phyloP scores from a whole-genome alignment of 495 filamentous ascomycete species.

The Pyrenula massariospora region DNA sequence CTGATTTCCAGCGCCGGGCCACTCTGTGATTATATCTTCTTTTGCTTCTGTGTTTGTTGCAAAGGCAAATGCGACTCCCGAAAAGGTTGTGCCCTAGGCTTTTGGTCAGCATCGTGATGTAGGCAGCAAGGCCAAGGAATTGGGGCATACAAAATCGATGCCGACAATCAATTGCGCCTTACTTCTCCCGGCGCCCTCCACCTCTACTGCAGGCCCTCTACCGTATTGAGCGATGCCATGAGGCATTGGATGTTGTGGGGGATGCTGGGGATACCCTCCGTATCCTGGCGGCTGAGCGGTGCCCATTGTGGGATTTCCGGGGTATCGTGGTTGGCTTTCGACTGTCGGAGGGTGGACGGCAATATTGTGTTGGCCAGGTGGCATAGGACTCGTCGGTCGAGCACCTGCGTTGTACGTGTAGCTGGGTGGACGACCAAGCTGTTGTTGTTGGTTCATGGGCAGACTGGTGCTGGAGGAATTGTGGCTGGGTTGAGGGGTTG shows the following conservation, averaged over 20 bases:
- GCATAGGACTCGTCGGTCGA: slow-evolving; percentile 46
- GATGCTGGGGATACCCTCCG: slow-evolving; percentile 27
- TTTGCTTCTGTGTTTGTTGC: slow-evolving; percentile 65
- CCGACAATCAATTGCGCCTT: slow-evolving; percentile 62
- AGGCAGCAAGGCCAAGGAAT: not conserved
- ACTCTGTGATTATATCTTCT: slow-evolving; percentile 72
- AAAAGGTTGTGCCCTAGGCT: slow-evolving; percentile 60
- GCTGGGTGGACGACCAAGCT: slow-evolving; percentile 54
- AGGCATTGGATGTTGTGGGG: slow-evolving; percentile 19
- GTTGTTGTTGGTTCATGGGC: slow-evolving; percentile 35
- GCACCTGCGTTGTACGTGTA: slow-evolving; percentile 55
- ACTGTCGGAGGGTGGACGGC: slow-evolving; percentile 61
- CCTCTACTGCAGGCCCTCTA: slow-evolving; percentile 52
- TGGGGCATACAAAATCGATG: slow-evolving; percentile 45
- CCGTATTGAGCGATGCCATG: slow-evolving; percentile 32
- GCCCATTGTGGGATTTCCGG: slow-evolving; percentile 39
- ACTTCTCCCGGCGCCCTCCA: slow-evolving; percentile 70
- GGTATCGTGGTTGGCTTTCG: slow-evolving; percentile 49
- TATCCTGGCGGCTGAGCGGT: slow-evolving; percentile 33
- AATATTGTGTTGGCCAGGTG: slow-evolving; percentile 46
- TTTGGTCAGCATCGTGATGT: slow-evolving; percentile 1
- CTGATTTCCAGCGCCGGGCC: slow-evolving; percentile 66
- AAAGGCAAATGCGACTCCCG: slow-evolving; percentile 69
- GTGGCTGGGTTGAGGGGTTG: slow-evolving; percentile 24
- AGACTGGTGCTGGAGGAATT: slow-evolving; percentile 40